These are phyloP conservation scores for Liquidambar formosana DNA, from an alignment of 164 flowering plant species.

Conservation along the genomic window DNA sequence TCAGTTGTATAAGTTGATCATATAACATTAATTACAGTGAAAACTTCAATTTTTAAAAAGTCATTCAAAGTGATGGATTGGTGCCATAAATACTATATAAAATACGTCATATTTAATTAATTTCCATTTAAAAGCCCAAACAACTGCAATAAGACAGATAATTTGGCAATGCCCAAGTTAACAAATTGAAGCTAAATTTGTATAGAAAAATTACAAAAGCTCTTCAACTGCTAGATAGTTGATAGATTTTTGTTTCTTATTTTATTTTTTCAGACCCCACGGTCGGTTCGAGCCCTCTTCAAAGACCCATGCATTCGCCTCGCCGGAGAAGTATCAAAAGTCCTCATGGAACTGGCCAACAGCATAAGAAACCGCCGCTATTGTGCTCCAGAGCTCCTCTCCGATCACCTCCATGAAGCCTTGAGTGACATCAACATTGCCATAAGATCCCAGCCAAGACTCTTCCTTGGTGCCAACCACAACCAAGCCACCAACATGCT, in stretches of 20 bases:
- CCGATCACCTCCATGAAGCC: slow-evolving; percentile 76
- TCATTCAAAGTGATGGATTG: too few species aligned
- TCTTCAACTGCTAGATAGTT: too few species aligned
- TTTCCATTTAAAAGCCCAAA: too few species aligned
- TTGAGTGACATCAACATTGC: slow-evolving; percentile 73
- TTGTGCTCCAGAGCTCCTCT: slow-evolving; percentile 61
- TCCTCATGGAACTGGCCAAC: slow-evolving; percentile 58
- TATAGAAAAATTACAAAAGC: too few species aligned
- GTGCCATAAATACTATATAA: too few species aligned
- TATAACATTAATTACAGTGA: too few species aligned
- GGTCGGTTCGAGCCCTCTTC: slow-evolving; percentile 64
- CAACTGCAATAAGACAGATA: too few species aligned
- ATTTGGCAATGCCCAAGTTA: too few species aligned
- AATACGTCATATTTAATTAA: too few species aligned
- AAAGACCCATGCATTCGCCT: slow-evolving; percentile 66
- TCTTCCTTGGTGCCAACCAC: slow-evolving; percentile 62
- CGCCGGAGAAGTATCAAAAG: slow-evolving; percentile 69
- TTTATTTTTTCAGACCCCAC: slow-evolving; percentile 51
- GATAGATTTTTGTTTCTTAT: background rate
- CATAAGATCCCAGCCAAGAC: slow-evolving; percentile 80
- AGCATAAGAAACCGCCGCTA: slow-evolving; percentile 63
- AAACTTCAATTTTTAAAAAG: too few species aligned
- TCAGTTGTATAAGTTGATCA: too few species aligned
- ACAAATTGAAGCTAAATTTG: too few species aligned
- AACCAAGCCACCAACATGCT: slow-evolving; percentile 39